phyloP scores from a whole-genome alignment of 495 filamentous ascomycete species.

The Friedmanniomyces endolithicus region DNA sequence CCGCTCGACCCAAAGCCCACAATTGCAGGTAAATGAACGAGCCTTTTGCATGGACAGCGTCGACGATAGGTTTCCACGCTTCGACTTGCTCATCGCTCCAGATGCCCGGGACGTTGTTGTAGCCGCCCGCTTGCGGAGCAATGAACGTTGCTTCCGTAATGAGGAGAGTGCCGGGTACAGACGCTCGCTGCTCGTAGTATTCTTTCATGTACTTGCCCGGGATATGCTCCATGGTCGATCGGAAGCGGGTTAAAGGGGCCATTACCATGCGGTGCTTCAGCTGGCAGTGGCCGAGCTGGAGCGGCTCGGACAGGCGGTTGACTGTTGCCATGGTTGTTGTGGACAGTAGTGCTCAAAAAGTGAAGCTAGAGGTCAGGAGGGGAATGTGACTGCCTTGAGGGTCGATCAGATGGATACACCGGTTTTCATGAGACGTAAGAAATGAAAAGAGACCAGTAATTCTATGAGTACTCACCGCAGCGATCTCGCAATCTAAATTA shows the following conservation, averaged over 20 bases:
- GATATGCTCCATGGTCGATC: constrained; percentile 23
- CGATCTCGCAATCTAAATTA: no score
- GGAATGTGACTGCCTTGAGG: no score
- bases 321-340: background rate
- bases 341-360: no score
- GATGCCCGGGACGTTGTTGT: constrained; percentile 50
- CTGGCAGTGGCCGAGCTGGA: constrained; percentile 12
- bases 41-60: constrained; percentile 53
- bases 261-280: constrained; percentile 20
- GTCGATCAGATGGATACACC: no score
- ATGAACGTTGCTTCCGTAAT: constrained; percentile 56
- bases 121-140: constrained; percentile 40
- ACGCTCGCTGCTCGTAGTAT: constrained; percentile 52
- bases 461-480: no score
- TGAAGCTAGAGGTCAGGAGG: no score
- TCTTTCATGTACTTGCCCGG: constrained; percentile 34
- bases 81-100: constrained; percentile 47
- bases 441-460: no score
- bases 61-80: constrained; percentile 50
- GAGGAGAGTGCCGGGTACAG: constrained; percentile 47
- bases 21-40: constrained; percentile 54
- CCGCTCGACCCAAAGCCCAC: constrained; percentile 54
- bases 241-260: constrained; percentile 19
- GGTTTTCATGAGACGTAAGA: no score
- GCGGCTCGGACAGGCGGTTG: constrained; percentile 6